Percentiles rank a stretch among this genome's conserved stretches.
These are phyloP conservation scores for Boletus holoroseus DNA, from an alignment of 1,284 basidiomycete genomes.

Conservation along the genomic window DNA sequence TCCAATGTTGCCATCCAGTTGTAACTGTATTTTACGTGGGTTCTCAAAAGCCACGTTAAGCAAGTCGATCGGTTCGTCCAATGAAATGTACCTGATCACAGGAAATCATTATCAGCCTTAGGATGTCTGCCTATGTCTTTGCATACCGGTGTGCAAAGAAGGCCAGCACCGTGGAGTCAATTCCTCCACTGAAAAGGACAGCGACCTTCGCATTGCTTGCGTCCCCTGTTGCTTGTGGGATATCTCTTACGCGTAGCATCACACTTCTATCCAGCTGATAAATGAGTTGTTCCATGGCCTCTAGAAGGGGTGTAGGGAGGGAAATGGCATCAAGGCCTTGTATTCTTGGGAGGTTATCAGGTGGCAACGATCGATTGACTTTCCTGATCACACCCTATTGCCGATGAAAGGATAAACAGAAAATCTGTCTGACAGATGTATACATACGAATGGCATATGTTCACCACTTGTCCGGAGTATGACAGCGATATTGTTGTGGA, in stretches of 20 bases:
- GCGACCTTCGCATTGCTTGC: conserved; percentile 60
- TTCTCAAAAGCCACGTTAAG: conserved; percentile 97
- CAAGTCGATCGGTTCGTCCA: conserved; percentile 82
- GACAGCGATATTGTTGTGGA: conserved; percentile 30
- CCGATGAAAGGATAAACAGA: conserved; percentile 1
- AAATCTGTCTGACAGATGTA: background rate
- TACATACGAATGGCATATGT: conserved; percentile 29
- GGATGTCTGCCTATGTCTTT: background rate
- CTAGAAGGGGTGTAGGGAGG: conserved; percentile 43
- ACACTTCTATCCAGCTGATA: conserved; percentile 55
- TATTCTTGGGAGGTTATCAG: conserved; percentile 37
- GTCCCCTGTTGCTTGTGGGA: conserved; percentile 39
- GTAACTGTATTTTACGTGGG: conserved; percentile 60
- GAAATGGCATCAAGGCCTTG: conserved; percentile 36
- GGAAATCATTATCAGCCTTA: conserved; percentile 14
- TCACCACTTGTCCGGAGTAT: conserved; percentile 20
- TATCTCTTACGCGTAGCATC: conserved; percentile 52
- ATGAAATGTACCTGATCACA: conserved; percentile 56
- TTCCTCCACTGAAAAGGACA: conserved; percentile 92
- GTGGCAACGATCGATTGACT: conserved; percentile 49
- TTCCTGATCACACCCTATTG: conserved; percentile 41
- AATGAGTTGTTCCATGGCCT: conserved; percentile 50
- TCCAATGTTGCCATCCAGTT: conserved; percentile 44
- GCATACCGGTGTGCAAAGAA: conserved; percentile 70
- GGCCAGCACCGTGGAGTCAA: conserved; percentile 86